Evolutionary conservation across 225 moss, liverwort and hornwort species (phyloP).

Genomic region (Bryum argenteum): DNA sequence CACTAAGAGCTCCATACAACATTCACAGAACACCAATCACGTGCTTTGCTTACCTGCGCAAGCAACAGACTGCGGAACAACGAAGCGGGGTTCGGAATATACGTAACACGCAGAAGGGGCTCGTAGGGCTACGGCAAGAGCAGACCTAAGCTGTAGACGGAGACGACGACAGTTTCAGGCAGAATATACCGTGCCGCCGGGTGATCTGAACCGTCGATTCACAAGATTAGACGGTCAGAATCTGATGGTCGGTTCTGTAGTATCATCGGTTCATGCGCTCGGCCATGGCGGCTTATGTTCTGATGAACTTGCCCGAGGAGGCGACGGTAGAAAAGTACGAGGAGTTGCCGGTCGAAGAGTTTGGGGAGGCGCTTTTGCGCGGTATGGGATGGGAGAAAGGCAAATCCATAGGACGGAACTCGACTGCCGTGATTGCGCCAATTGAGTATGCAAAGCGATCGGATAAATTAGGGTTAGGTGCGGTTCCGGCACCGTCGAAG

Average conservation of each 20-base stretch:
- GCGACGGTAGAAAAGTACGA: slow-evolving; percentile 77
- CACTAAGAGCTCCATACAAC: not conserved
- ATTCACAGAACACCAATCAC: not conserved
- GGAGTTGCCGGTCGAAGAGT: slow-evolving; percentile 84
- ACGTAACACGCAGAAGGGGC: not conserved
- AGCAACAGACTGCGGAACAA: not conserved
- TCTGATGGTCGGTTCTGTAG: slow-evolving; percentile 21
- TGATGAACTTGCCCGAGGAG: slow-evolving; percentile 68
- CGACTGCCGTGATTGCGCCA: slow-evolving; percentile 55
- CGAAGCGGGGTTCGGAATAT: not conserved
- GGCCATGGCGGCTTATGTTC: slow-evolving; percentile 53
- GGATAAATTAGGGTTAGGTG: slow-evolving; percentile 73
- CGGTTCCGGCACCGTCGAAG: slow-evolving; percentile 63
- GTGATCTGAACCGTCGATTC: slow-evolving; percentile 4
- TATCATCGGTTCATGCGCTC: not conserved
- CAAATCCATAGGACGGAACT: slow-evolving; percentile 80
- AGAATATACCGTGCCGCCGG: not conserved
- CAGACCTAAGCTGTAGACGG: slow-evolving; percentile 11
- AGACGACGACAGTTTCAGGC: slow-evolving; percentile 43
- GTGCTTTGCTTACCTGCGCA: not conserved
- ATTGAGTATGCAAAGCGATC: slow-evolving; percentile 66
- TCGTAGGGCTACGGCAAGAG: slow-evolving; percentile 2
- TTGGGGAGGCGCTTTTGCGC: slow-evolving; percentile 81
- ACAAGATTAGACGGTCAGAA: slow-evolving; percentile 16
- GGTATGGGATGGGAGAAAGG: slow-evolving; percentile 99